Conservation (phyloP, 2,329 filamentous ascomycete species). For the Paecilomyces fulvus region DNA sequence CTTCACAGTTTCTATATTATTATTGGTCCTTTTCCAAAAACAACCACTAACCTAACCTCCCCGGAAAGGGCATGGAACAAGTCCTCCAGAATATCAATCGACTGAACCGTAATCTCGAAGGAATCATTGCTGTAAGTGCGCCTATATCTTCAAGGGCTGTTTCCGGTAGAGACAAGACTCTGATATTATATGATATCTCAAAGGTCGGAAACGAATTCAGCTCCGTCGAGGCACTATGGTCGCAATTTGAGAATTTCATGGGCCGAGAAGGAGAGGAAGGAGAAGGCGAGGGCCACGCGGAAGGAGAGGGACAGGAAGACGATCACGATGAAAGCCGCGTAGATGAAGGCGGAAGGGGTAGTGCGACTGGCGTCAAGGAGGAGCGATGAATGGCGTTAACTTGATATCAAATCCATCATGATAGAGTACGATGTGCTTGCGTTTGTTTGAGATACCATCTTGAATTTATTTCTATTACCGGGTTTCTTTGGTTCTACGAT, state of each 20-base stretch:
- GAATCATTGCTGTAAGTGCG: slow-evolving; percentile 68
- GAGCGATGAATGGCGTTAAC: not conserved
- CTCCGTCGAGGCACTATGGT: slow-evolving; percentile 95
- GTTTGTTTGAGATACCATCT: not conserved
- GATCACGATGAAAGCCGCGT: slow-evolving; percentile 6
- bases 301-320: slow-evolving; percentile 13
- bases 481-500: not conserved
- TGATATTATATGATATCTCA: not conserved
- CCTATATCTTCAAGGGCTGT: not conserved
- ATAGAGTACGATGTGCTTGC: not conserved
- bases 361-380: not conserved
- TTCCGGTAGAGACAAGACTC: not conserved
- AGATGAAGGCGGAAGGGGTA: slow-evolving; percentile 8
- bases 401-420: not conserved
- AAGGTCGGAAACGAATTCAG: slow-evolving; percentile 92
- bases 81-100: slow-evolving; percentile 95
- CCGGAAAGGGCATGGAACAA: slow-evolving; percentile 61
- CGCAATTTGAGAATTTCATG: slow-evolving; percentile 95
- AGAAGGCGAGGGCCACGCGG: slow-evolving; percentile 16
- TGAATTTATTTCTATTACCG: not conserved
- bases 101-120: slow-evolving; percentile 83
- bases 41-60: not conserved
- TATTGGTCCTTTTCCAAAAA: not conserved
- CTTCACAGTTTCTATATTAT: not conserved
- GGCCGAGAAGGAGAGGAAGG: slow-evolving; percentile 45